A percentile compares a stretch with the other conserved stretches of the same genome.
Evolutionary conservation across 169 alveolate species (phyloP).

Genomic region (Plasmodium falciparum): DNA sequence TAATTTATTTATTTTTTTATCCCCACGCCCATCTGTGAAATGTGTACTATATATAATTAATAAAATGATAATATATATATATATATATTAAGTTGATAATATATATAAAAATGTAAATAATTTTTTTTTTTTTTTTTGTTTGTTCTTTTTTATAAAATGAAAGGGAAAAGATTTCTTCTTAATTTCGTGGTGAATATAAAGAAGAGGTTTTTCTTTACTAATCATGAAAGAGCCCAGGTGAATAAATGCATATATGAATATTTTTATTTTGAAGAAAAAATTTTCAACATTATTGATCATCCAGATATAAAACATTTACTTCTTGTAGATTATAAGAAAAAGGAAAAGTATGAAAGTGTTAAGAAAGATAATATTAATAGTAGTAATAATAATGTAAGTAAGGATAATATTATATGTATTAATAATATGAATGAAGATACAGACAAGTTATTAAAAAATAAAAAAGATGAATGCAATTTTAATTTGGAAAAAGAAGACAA

Average conservation of each 20-base stretch:
- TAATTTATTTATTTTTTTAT: too few relatives aligned
- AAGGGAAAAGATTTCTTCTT: constrained; percentile 10
- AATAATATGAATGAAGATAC: constrained; percentile 1
- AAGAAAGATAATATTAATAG: neutral
- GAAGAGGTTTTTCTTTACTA: constrained; percentile 57
- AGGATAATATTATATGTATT: neutral
- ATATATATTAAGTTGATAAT: neutral
- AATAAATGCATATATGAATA: constrained; percentile 59
- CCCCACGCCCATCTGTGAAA: too few relatives aligned
- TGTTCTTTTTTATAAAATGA: too few relatives aligned
- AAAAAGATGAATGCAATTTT: too few relatives aligned
- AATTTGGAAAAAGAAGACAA: constrained; percentile 1
- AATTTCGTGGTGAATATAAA: constrained; percentile 22
- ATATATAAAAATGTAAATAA: neutral
- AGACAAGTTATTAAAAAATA: too few relatives aligned
- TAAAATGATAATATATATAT: neutral
- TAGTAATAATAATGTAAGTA: neutral
- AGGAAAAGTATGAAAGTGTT: constrained; percentile 1
- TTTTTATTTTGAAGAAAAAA: constrained; percentile 60
- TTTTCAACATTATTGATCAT: constrained; percentile 29
- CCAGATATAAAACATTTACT: constrained; percentile 13
- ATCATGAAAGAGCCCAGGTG: constrained; percentile 17
- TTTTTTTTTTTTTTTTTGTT: too few relatives aligned
- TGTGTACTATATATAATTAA: too few relatives aligned
- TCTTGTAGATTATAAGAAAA: neutral